Conservation (phyloP, 2,329 filamentous ascomycete genomes). For the Neocucurbitaria cava region DNA sequence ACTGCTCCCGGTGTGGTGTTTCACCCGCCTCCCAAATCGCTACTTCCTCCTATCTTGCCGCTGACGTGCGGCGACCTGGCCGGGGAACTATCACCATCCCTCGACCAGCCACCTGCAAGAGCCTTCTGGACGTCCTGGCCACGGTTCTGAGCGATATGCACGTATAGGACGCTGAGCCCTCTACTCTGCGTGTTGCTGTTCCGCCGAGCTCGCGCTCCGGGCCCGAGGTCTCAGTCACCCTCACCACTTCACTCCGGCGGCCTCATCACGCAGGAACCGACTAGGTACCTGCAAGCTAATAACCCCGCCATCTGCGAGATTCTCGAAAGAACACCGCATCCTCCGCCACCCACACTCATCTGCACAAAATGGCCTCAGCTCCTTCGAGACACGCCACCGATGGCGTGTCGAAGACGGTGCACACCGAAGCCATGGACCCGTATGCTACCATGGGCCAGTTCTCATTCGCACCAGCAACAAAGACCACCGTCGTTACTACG, state of each 20-base stretch:
- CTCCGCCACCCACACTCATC: conserved; percentile 1
- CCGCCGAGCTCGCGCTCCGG: conserved; percentile 15
- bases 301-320: background rate
- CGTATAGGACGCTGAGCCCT: conserved; percentile 4
- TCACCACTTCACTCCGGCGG: conserved; percentile 12
- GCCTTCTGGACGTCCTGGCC: conserved; percentile 1
- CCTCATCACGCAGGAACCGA: conserved; percentile 5
- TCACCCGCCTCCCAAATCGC: background rate
- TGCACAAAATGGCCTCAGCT: conserved; percentile 38
- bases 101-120: conserved; percentile 1
- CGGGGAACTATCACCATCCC: conserved; percentile 3
- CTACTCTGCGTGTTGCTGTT: conserved; percentile 10
- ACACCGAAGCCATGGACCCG: conserved; percentile 35
- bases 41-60: conserved; percentile 4
- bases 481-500: conserved; percentile 78
- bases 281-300: background rate
- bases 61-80: background rate
- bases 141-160: conserved; percentile 14
- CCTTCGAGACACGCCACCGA: conserved; percentile 32
- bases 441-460: conserved; percentile 63
- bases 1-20: background rate
- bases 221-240: conserved; percentile 10
- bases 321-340: background rate
- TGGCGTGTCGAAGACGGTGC: conserved; percentile 33
- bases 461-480: conserved; percentile 68